Evolutionary conservation across 768 basidiomycete species (phyloP).

Genomic region (Suillus variegatus): DNA sequence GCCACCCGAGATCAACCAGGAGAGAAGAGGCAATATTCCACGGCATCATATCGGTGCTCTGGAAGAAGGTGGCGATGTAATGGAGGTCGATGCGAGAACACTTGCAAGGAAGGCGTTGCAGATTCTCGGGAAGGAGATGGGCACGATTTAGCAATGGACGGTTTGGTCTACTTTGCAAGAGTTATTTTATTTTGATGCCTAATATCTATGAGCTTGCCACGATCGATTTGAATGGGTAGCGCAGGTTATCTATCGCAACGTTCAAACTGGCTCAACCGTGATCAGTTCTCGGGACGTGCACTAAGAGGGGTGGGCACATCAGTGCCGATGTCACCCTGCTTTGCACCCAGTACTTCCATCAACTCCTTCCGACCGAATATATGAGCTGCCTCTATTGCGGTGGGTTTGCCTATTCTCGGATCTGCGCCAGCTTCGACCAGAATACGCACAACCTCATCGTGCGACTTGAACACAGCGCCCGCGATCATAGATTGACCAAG

Average conservation of each 20-base stretch:
- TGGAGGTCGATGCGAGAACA: slow-evolving; percentile 64
- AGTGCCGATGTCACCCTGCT: slow-evolving; percentile 48
- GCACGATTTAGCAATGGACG: slow-evolving; percentile 32
- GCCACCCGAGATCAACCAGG: slow-evolving; percentile 11
- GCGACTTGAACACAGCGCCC: slow-evolving; percentile 76
- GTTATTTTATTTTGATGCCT: background rate
- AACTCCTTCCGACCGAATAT: slow-evolving; percentile 66
- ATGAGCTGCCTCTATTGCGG: slow-evolving; percentile 65
- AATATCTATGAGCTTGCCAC: background rate
- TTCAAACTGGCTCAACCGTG: background rate
- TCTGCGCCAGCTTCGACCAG: slow-evolving; percentile 57
- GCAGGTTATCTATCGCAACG: background rate
- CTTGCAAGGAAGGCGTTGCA: slow-evolving; percentile 69
- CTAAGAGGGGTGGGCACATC: slow-evolving; percentile 33
- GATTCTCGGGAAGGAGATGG: slow-evolving; percentile 76
- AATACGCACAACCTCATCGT: slow-evolving; percentile 61
- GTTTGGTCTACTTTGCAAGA: background rate
- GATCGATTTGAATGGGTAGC: background rate
- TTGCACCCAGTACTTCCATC: slow-evolving; percentile 57
- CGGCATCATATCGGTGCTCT: slow-evolving; percentile 24
- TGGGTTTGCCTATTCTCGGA: slow-evolving; percentile 65
- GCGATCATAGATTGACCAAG: slow-evolving; percentile 72
- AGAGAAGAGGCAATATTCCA: slow-evolving; percentile 13
- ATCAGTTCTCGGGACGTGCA: slow-evolving; percentile 10
- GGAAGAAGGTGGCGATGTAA: slow-evolving; percentile 23